These are phyloP conservation scores for Rhizopogon roseolus DNA, from an alignment of 768 basidiomycete species.

Conservation along the genomic window DNA sequence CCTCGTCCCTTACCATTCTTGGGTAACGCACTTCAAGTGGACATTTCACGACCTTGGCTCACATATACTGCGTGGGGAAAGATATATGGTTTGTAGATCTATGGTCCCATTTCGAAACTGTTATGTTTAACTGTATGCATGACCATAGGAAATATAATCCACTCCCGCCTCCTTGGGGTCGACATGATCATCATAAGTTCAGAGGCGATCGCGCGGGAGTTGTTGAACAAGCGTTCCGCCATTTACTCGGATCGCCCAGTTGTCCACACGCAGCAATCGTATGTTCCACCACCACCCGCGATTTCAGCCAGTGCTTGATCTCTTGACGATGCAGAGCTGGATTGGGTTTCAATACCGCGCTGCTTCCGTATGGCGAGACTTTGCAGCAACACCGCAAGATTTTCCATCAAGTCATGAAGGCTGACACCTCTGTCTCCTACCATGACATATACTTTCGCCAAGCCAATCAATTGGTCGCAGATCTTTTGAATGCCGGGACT, in stretches of 20 bases:
- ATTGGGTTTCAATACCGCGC: slow-evolving; percentile 20
- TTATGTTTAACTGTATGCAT: background rate
- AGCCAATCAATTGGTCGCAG: slow-evolving; percentile 4
- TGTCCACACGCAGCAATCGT: background rate
- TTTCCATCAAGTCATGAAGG: slow-evolving; percentile 10
- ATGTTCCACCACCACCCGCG: no score
- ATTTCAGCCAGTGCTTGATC: background rate
- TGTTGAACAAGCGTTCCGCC: background rate
- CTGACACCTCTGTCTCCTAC: slow-evolving; percentile 10
- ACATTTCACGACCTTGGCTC: slow-evolving; percentile 3
- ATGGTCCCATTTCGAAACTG: background rate
- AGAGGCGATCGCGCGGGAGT: background rate
- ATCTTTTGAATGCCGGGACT: slow-evolving; percentile 9
- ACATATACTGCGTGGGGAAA: slow-evolving; percentile 1
- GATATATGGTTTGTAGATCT: background rate
- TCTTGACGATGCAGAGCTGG: slow-evolving; percentile 13
- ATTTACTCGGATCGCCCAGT: slow-evolving; percentile 2
- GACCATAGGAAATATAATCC: background rate
- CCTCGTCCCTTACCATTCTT: background rate
- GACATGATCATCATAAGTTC: slow-evolving; percentile 4
- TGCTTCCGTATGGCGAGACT: slow-evolving; percentile 14
- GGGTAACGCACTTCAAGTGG: background rate
- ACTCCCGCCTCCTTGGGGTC: slow-evolving; percentile 1
- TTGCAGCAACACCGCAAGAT: slow-evolving; percentile 16
- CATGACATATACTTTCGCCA: slow-evolving; percentile 4